These are phyloP conservation scores for Serendipita sp. DNA, from an alignment of 768 basidiomycete species.

Conservation along the genomic window DNA sequence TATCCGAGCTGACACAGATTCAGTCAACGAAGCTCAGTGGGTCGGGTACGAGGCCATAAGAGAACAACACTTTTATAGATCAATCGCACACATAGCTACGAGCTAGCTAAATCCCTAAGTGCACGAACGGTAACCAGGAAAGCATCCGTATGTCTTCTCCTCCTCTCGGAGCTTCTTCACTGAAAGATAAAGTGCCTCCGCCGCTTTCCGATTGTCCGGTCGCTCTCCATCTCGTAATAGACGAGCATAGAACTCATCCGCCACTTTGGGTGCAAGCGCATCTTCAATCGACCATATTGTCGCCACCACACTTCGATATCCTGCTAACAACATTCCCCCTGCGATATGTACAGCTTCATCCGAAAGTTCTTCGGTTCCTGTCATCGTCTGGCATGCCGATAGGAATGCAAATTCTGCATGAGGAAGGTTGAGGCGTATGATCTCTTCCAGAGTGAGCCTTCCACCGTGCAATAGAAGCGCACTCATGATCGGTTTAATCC, in stretches of 20 bases:
- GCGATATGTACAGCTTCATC: constrained; percentile 29
- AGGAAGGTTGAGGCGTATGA: constrained; percentile 1
- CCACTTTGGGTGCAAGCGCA: constrained; percentile 20
- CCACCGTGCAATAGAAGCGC: background rate
- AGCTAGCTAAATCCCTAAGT: background rate
- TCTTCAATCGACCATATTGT: constrained; percentile 32
- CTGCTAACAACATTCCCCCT: constrained; percentile 24
- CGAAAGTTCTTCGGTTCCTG: constrained; percentile 19
- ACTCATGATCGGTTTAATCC: background rate
- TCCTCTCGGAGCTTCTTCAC: background rate
- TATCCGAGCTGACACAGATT: too few relatives aligned
- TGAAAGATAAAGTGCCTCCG: background rate
- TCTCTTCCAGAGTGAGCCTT: background rate
- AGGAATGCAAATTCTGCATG: constrained; percentile 25
- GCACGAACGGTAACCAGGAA: background rate
- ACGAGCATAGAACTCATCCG: constrained; percentile 20
- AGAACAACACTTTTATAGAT: too few relatives aligned
- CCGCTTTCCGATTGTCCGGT: background rate
- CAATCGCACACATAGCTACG: too few relatives aligned
- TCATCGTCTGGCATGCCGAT: constrained; percentile 31
- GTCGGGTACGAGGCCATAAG: too few relatives aligned
- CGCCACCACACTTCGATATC: constrained; percentile 21
- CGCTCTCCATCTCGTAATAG: background rate
- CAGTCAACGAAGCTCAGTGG: too few relatives aligned
- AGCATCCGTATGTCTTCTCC: background rate